Conservation (phyloP, 208 protist species). For the Phytomonas sp. region DNA sequence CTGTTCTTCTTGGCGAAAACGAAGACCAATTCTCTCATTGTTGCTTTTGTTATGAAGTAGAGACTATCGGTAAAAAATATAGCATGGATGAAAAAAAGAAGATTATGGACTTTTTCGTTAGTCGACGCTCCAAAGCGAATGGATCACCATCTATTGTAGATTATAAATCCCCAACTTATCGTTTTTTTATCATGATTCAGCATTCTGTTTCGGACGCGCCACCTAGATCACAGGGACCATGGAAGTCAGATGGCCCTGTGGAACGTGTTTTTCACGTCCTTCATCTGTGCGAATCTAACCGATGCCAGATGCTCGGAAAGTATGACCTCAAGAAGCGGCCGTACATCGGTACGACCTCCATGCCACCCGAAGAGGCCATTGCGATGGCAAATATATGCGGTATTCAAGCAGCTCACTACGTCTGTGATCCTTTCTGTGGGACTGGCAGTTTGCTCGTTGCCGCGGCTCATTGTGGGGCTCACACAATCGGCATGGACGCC, state of each 20-base stretch:
- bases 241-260: conserved; percentile 29
- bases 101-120: conserved; percentile 25
- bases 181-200: conserved; percentile 51
- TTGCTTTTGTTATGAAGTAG: conserved; percentile 44
- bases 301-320: conserved; percentile 36
- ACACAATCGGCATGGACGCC: conserved; percentile 85
- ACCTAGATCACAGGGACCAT: conserved; percentile 20
- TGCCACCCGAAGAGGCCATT: conserved; percentile 91
- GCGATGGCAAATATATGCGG: conserved; percentile 87
- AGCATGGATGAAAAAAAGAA: conserved; percentile 32
- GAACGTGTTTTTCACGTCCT: conserved; percentile 40
- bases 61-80: conserved; percentile 73
- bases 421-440: conserved; percentile 92
- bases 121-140: background rate
- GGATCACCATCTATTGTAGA: conserved; percentile 12
- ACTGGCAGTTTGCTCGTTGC: conserved; percentile 85
- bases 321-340: conserved; percentile 82
- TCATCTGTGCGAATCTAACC: conserved; percentile 23
- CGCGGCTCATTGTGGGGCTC: conserved; percentile 66
- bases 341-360: conserved; percentile 94
- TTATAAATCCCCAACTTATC: conserved; percentile 18
- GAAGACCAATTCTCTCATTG: conserved; percentile 16
- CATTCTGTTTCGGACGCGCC: conserved; percentile 36
- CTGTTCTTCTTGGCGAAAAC: conserved; percentile 22
- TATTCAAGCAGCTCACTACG: conserved; percentile 38